Conservation (phyloP, 345 rosid genomes). For the Salix arbutifolia region DNA sequence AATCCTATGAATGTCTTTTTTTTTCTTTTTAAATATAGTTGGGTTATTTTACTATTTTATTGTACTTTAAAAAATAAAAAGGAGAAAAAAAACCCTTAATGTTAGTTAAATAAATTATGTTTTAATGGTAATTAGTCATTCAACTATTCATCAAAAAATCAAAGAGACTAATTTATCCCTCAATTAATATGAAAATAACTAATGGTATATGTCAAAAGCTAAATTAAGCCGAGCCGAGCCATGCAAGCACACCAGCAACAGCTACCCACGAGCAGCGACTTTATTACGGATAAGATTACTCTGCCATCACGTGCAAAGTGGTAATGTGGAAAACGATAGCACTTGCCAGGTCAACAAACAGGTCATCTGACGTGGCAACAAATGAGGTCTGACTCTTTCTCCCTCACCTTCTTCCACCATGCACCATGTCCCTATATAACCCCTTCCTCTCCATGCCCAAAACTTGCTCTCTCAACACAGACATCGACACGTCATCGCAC, state of each 20-base stretch:
- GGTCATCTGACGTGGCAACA: slow-evolving; percentile 33
- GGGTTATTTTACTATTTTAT: too few relatives aligned
- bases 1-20: too few relatives aligned
- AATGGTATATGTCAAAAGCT: too few relatives aligned
- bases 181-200: too few relatives aligned
- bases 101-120: too few relatives aligned
- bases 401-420: not conserved
- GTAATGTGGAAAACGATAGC: slow-evolving; percentile 28
- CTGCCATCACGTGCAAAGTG: slow-evolving; percentile 1
- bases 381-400: slow-evolving; percentile 33
- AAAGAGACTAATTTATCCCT: too few relatives aligned
- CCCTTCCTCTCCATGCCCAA: not conserved
- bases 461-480: not conserved
- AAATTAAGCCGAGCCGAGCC: not conserved
- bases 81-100: too few relatives aligned
- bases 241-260: not conserved
- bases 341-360: slow-evolving; percentile 37
- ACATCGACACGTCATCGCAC: not conserved
- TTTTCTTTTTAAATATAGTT: too few relatives aligned
- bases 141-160: too few relatives aligned
- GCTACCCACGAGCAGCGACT: not conserved
- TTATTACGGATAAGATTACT: not conserved
- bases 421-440: not conserved
- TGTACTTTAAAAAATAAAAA: too few relatives aligned
- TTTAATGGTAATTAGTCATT: too few relatives aligned